Conservation (phyloP, 352 stramenopile genomes). For the Phytopythium vexans region DNA sequence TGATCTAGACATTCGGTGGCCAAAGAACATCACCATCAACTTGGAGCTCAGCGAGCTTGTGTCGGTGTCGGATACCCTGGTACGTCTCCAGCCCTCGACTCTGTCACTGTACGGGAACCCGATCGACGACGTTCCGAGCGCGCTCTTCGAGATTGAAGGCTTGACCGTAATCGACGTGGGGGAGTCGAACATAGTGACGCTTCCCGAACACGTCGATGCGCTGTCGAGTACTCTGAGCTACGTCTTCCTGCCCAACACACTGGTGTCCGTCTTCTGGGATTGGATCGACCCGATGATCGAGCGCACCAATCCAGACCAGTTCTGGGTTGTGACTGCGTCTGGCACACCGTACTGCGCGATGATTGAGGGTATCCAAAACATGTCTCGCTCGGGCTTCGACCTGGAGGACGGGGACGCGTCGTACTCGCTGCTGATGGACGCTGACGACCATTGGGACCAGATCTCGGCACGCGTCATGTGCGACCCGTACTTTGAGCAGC, state of each 20-base stretch:
- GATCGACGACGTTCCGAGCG: slow-evolving; percentile 8
- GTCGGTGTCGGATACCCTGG: slow-evolving; percentile 3
- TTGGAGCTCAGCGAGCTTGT: slow-evolving; percentile 15
- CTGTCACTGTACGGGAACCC: slow-evolving; percentile 13
- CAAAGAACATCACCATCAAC: slow-evolving; percentile 19
- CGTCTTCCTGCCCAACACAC: slow-evolving; percentile 8
- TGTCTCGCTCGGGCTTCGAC: too few species aligned
- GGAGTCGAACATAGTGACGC: slow-evolving; percentile 6
- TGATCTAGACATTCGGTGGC: slow-evolving; percentile 33
- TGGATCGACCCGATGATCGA: slow-evolving; percentile 9
- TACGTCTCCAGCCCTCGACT: slow-evolving; percentile 6
- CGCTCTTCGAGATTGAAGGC: slow-evolving; percentile 14
- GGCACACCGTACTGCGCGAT: neutral
- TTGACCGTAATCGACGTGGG: slow-evolving; percentile 14
- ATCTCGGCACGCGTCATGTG: slow-evolving; percentile 4
- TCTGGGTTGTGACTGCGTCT: neutral
- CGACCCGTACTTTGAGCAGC: slow-evolving; percentile 6
- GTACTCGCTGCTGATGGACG: slow-evolving; percentile 8
- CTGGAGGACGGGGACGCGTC: neutral
- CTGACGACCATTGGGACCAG: neutral
- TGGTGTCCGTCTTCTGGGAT: slow-evolving; percentile 14
- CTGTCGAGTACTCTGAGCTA: slow-evolving; percentile 1
- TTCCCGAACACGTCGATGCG: slow-evolving; percentile 13
- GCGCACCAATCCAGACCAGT: neutral
- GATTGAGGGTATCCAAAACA: neutral